Base-by-base conservation (phyloP, 2,329 filamentous ascomycete genomes). In the Trichoderma endophyticum region DNA sequence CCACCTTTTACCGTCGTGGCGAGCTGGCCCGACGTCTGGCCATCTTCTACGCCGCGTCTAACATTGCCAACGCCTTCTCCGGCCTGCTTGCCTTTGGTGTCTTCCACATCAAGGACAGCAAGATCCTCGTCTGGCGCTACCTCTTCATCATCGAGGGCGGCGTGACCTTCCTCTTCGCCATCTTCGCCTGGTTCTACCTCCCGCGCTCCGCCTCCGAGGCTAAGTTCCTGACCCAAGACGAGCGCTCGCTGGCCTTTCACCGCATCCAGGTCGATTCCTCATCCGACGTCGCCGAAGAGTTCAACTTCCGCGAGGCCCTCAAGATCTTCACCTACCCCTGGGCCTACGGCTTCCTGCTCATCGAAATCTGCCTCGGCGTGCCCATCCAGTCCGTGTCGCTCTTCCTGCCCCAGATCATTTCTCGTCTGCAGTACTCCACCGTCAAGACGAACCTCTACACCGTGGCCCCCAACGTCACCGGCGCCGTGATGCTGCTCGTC, bases 261-360 rank as follows among this genome's bases (percentile, higher is more conserved):
- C 90, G 92, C n/a, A 92, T 94, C 74, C 90, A 92, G 74, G 86
- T 93, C 66, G 93, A 95, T 78, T 91, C 89, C 7, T 93, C 91
- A 3, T 89, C 91, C 0, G 83, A 84, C 18, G 87, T 89, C 30
- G 83, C 85, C 48, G 86, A 89, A 76, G 78, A 84, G 73, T 87
- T 89, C 77, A 82, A 83, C 74, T 79, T 89, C 28, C 80, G 77
- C 21, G 86, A 89, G 3, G 82, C 86, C 0, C 79, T 89, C 21
- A 81, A 82, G 65, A 84, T 89, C 74, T 88, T 90, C 78, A 82
- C 76, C 61, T 79, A 84, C 60, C 86, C 86, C 3, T 83, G 83
- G 3, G 84, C 84, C 4, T 87, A 83, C 74, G 80, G 78, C 30
- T 87, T 87, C 75, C 79, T 89, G 8, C 79, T 83, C 51, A 87